Evolutionary conservation across 345 rosid genomes (phyloP), one percentile per base, ranked within the genome.

Genomic region (Arabidopsis arenosa): DNA sequence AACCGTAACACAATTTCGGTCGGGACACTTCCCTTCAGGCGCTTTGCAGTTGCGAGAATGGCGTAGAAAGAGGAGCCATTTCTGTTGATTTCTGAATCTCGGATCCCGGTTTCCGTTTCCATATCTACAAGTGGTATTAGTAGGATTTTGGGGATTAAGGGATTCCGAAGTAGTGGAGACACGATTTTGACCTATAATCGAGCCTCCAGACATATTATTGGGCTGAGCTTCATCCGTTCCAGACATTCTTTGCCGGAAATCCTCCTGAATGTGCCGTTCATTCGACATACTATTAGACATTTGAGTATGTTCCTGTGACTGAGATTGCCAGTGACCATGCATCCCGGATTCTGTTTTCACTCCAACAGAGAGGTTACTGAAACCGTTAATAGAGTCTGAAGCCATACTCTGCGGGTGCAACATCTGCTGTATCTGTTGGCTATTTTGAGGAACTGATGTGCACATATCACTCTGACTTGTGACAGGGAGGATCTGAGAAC

Each of bases 41-140:
- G 94, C 89, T 70, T 87, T 65, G 84, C 99, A 95, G 63, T 82
- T 70, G 35, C 94, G 92, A 53, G 99, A 94, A 88, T 95, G 99
- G 57, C 90, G 85, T 81, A 95, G 76, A 78, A 92, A 85, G 84
- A 95, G 78, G 72, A 95, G 91, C 99, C 99, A 95, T 70, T 81
- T 90, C 80, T 80, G 86, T 75, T 95, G 99, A 75, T 92, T 87
- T 75, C 82, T 83, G 73, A 89, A 89, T 72, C 88, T 89, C 59
- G 80, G 83, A 52, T 92, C 97, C 66, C 81, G 88, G 78, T 82
- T 84, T 59, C 88, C 84, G 56, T 81, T 87, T 79, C 87, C 87
- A 64, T 85, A 83, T 75, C 77, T 92, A 77, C 63, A 80, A 72
- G 83, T 68, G 44, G 84, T 75, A 65, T 78, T 72, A 54, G 73